phyloP scores from a whole-genome alignment of 176 grass and related monocot genomes.

The Urochloa ruziziensis region DNA sequence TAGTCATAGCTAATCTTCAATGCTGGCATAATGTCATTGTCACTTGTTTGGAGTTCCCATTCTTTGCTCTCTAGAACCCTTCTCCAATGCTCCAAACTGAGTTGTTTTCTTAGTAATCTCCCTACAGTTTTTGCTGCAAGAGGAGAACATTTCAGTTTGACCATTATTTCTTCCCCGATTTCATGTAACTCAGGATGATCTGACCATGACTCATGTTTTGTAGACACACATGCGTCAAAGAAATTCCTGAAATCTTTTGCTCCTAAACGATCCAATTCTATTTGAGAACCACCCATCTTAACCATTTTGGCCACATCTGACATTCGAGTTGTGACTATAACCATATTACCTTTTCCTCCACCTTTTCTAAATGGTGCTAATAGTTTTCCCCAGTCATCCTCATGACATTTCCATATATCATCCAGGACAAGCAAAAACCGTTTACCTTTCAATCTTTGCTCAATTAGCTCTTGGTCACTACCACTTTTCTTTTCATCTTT shows the following conservation, averaged over 20 bases:
- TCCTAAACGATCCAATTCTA: neutral
- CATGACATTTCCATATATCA: constrained; percentile 11
- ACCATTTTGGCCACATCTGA: neutral
- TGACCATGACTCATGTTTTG: neutral
- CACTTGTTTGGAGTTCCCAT: too few relatives aligned
- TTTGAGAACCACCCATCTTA: neutral
- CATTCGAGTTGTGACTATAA: neutral
- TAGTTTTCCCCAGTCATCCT: constrained; percentile 15
- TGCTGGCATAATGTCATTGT: too few relatives aligned
- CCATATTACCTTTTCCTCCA: neutral
- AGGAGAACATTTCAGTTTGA: neutral
- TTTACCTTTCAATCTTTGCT: neutral
- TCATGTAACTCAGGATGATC: neutral
- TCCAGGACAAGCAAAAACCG: constrained; percentile 13
- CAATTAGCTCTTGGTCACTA: neutral
- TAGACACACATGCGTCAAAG: neutral
- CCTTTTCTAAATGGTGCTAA: neutral
- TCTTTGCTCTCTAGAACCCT: too few relatives aligned
- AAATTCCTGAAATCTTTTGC: neutral
- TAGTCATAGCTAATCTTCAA: too few relatives aligned
- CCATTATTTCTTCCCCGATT: neutral
- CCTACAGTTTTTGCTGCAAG: constrained; percentile 31
- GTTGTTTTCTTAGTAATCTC: neutral
- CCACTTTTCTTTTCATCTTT: neutral
- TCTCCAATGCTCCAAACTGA: too few relatives aligned